These are phyloP conservation scores for Raphanus sativus DNA, from an alignment of 345 rosid genomes.

Conservation along the genomic window DNA sequence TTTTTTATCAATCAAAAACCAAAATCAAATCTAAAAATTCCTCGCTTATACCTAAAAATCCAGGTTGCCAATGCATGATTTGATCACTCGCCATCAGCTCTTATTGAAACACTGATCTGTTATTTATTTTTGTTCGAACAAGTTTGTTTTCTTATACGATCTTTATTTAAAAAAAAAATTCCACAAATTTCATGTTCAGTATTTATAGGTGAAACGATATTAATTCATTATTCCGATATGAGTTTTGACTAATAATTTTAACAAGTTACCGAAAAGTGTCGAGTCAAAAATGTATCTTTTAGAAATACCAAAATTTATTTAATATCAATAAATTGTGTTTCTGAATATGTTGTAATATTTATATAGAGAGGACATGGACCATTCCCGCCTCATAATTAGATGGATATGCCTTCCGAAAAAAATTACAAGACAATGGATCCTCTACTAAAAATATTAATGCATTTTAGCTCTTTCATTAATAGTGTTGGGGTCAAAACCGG, in stretches of 20 bases:
- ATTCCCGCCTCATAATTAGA: background rate
- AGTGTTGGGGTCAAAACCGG: too few species aligned
- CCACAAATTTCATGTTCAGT: background rate
- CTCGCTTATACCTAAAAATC: background rate
- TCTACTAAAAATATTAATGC: background rate
- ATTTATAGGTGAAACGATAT: background rate
- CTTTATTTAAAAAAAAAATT: background rate
- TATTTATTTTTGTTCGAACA: background rate
- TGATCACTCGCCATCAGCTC: background rate
- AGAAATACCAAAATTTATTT: background rate
- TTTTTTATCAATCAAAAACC: background rate
- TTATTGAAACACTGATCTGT: background rate
- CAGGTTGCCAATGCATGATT: background rate
- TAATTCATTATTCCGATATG: background rate
- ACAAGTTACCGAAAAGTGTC: background rate
- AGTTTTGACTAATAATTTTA: background rate
- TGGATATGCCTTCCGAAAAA: background rate
- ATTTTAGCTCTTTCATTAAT: background rate
- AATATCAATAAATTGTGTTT: background rate
- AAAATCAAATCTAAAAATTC: background rate
- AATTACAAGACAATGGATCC: background rate
- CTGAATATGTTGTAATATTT: background rate
- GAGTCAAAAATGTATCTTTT: background rate
- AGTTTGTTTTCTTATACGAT: background rate
- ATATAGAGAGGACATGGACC: background rate